These are phyloP conservation scores for Urochloa ruziziensis DNA, from an alignment of 176 grass and related monocot genomes.

Conservation along the genomic window DNA sequence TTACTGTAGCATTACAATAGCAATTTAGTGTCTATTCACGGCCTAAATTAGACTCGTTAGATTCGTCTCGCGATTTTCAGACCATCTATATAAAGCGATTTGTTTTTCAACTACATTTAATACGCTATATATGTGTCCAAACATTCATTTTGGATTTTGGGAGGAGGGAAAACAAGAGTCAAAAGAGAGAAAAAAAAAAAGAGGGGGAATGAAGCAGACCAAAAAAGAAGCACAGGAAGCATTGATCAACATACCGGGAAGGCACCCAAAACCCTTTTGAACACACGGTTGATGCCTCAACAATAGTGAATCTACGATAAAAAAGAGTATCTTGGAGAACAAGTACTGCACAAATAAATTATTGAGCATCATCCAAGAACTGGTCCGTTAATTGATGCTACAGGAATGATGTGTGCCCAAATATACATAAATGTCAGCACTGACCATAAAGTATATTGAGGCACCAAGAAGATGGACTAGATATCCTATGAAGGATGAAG, in stretches of 20 bases:
- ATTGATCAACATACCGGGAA: constrained; percentile 2
- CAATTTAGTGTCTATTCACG: no score
- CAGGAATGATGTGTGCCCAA: not conserved
- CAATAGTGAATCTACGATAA: not conserved
- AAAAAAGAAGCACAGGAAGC: not conserved
- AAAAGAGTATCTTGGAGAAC: not conserved
- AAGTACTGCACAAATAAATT: constrained; percentile 9
- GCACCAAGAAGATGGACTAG: not conserved
- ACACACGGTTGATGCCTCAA: not conserved
- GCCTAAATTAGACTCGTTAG: no score
- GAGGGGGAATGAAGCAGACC: not conserved
- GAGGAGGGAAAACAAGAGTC: no score
- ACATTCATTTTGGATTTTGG: no score
- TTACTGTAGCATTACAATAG: no score
- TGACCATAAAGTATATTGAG: not conserved
- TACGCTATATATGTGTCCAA: no score
- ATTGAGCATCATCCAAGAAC: constrained; percentile 3
- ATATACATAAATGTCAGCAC: not conserved
- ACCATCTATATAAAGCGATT: no score
- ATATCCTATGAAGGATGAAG: not conserved
- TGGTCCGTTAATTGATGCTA: not conserved
- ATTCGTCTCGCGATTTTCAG: no score
- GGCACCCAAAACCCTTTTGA: not conserved
- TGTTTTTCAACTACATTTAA: no score
- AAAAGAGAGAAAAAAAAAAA: no score